Base-by-base conservation (phyloP, 176 grass and related monocot genomes). In the Eragrostis curvula region DNA sequence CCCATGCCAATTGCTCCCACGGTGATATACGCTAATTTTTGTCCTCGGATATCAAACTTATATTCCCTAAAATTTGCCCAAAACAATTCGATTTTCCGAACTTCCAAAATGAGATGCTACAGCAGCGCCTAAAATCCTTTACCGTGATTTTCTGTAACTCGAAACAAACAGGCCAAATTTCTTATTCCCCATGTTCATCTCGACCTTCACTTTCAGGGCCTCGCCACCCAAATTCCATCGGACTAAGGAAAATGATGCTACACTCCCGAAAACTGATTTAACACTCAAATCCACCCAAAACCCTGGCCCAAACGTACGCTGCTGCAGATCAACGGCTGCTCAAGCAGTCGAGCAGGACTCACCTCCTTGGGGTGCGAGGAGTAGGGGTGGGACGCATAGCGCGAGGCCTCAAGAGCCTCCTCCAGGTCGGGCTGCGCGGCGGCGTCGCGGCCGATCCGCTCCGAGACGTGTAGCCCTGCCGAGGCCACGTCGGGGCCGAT, bases 361-460 rank as follows among this genome's bases (percentile, higher is more conserved):
- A 95, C 96, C 83, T 98, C 96, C 85, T 98, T 98, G 60, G 96
- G 96, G 75, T 93, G 90, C 43, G 90, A 84, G 39, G 93, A 85
- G 82, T 98, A 98, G 43, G 93, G 92, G n/a, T 98, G 90, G 53
- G 92, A 95, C 8, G 96, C 91, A 77, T 98, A 98, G 81, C 96
- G 96, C 71, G 96, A 98, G 48, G 96, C 90, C 87, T 98, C 96
- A 20, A 98, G 88, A 1, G 88, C 87, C 88, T 98, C 96, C 76
- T 98, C 96, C 84, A 98, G 85, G 77, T 98, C 96, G 57, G 94
- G 88, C 66, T 93, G 93, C 23, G 87, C 87, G 79, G 85, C 88
- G 29, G 88, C 89, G 68, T 98, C 96, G 53, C 77, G 88, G 49
- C 84, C 87, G 82, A 98, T 96, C 18, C 96, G 87, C 96, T 98